Evolutionary conservation across 73 alveolate genomes (phyloP), one percentile per base, ranked within the genome.

Genomic region (Symbiodinium pilosum): DNA sequence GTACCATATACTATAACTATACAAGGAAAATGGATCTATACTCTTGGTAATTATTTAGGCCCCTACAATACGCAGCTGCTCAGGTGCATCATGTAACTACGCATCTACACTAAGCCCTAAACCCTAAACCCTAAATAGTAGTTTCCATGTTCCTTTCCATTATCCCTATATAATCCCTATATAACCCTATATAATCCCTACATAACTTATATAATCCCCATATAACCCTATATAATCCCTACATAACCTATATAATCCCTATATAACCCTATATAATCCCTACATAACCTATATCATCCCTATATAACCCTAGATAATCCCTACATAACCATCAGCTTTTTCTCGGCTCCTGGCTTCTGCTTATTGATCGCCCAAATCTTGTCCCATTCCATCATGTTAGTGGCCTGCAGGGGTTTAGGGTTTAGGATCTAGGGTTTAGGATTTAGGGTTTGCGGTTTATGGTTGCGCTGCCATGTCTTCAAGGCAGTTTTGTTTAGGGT

Each of bases 331-430:
- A n/a, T n/a, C n/a, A n/a, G n/a, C n/a, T n/a, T n/a, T n/a, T n/a
- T n/a, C 64, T 40, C 20, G 39, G 94, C 41, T 24, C 56, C 41
- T 2, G 14, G 39, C 94, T 89, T 89, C 95, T 92, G 98, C 91
- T 92, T 92, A 91, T 92, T 92, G 88, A 92, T 92, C 59, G 98
- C 98, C 98, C 98, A 92, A n/a, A 92, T 92, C 91, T 92, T 92
- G 83, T 92, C 98, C 98, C 98, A 92, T 59, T 92, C 98, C 98
- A 92, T 92, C 98, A 92, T 73, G 98, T 92, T 92, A 12, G 98
- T 92, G 8, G 98, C 98, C 98, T 88, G 28, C 77, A 24, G 77
- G 75, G 36, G 73, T 8, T 20, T 59, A 18, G 73, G 73, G 73
- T 8, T 20, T 56, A 47, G 59, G 59, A 14, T 14, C 59, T 14